Conservation (phyloP, 2,329 filamentous ascomycete genomes). For the Periconia macrospinosa region DNA sequence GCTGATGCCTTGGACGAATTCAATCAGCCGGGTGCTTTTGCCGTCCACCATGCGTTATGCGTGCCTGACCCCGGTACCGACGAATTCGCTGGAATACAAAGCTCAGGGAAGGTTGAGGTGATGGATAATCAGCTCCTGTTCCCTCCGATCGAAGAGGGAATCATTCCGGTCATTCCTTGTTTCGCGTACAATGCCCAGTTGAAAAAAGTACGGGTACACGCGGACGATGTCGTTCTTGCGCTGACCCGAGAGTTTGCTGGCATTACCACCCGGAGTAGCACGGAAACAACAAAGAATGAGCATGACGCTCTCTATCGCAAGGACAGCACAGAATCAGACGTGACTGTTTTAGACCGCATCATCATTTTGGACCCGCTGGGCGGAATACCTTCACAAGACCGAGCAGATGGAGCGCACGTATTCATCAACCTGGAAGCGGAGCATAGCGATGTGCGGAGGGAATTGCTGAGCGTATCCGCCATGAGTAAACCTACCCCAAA, state of each 20-base stretch:
- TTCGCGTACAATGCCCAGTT: slow-evolving; percentile 60
- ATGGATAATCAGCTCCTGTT: slow-evolving; percentile 58
- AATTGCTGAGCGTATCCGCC: slow-evolving; percentile 43
- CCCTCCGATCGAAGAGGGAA: slow-evolving; percentile 66
- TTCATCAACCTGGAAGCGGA: slow-evolving; percentile 96
- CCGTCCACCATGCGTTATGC: slow-evolving; percentile 62
- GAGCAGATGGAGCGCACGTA: slow-evolving; percentile 67
- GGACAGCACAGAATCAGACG: slow-evolving; percentile 30
- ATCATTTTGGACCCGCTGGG: slow-evolving; percentile 88
- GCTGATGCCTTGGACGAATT: slow-evolving; percentile 73
- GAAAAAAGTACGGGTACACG: slow-evolving; percentile 49
- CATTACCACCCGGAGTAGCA: slow-evolving; percentile 47
- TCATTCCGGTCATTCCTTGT: slow-evolving; percentile 70
- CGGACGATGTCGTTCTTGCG: slow-evolving; percentile 71
- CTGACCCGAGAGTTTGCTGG: slow-evolving; percentile 76
- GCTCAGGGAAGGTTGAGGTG: slow-evolving; percentile 43
- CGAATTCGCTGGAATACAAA: slow-evolving; percentile 35
- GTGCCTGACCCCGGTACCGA: slow-evolving; percentile 35
- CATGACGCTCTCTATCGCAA: slow-evolving; percentile 30
- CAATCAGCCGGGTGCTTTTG: slow-evolving; percentile 67
- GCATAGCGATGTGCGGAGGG: slow-evolving; percentile 68
- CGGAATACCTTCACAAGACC: slow-evolving; percentile 71
- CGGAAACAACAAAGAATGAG: slow-evolving; percentile 7
- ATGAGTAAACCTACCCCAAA: slow-evolving; percentile 2
- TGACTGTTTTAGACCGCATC: slow-evolving; percentile 69